Evolutionary conservation across 2,329 filamentous ascomycete species (phyloP), one percentile per base, ranked within the genome.

Genomic region (Epichloe scottii): DNA sequence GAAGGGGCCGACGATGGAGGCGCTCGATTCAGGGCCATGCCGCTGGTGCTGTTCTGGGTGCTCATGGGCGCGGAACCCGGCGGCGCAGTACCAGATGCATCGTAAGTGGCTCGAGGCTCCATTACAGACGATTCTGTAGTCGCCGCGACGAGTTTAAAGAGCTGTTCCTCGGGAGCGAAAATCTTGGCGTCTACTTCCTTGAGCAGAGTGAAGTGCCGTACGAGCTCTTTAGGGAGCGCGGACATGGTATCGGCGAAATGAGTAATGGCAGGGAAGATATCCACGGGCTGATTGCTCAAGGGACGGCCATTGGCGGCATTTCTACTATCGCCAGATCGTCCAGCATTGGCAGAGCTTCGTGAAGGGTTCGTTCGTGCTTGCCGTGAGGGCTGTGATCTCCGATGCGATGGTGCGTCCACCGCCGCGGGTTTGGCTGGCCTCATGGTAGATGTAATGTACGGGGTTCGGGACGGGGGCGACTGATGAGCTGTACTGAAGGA

Each of bases 141-240:
- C 49, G 76, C 76, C 54, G 83, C 76, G 59, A 95, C 79, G 55
- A 94, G 76, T 62, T 85, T 78, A 62, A 85, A 83, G 53, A 98
- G 77, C 62, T 84, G 79, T 60, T 93, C 85, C 66, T 95, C 89
- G 6, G 93, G 86, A 26, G 82, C 83, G 68, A 90, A 93, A 57
- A 95, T 87, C 71, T 98, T 98, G 56, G 91, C 91, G 71, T 98
- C 93, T 46, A 97, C 93, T 71, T 98, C 93, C 67, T 96, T 96
- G 59, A 98, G 76, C 51, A 97, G 78, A 35, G 91, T 96, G 60
- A 95, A 95, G 68, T 98, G 91, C 63, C 89, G 84, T 59, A 95
- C 89, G 48, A 96, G 87, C 71, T 98, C 93, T 66, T 90, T 90
- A 4, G 93, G 93, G 26, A 98, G 79, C 39, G 91, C 90, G 48